phyloP scores from a whole-genome alignment of 2,329 filamentous ascomycete genomes.

The Cladosporium sp. region DNA sequence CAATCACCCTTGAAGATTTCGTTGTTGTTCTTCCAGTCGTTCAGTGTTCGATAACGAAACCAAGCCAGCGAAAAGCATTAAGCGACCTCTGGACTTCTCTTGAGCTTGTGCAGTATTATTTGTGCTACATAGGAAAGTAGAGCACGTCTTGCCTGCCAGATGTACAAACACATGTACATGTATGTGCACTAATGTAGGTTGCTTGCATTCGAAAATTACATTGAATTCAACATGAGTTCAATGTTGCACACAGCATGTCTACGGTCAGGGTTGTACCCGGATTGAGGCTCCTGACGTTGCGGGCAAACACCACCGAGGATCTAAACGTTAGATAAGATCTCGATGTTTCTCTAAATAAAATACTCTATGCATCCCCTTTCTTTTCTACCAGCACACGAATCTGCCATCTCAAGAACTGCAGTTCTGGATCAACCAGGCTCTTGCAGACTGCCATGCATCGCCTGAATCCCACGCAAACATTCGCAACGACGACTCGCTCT shows the following conservation, averaged over 20 bases:
- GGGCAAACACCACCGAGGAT: background rate
- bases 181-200: background rate
- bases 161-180: background rate
- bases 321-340: background rate
- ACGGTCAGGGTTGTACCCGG: too few relatives aligned
- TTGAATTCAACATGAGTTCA: too few relatives aligned
- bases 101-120: too few relatives aligned
- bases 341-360: background rate
- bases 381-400: background rate
- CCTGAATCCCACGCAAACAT: background rate
- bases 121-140: too few relatives aligned
- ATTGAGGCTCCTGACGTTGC: too few relatives aligned
- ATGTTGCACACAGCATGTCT: too few relatives aligned
- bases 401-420: background rate
- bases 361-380: background rate
- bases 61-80: too few relatives aligned
- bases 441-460: background rate
- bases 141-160: too few relatives aligned
- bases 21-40: too few relatives aligned
- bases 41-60: too few relatives aligned
- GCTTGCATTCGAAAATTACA: background rate
- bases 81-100: background rate
- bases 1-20: too few relatives aligned
- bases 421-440: background rate
- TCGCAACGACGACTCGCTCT: slow-evolving; percentile 6